Base-by-base conservation (phyloP, 169 alveolate genomes). In the Eimeria sp. region DNA sequence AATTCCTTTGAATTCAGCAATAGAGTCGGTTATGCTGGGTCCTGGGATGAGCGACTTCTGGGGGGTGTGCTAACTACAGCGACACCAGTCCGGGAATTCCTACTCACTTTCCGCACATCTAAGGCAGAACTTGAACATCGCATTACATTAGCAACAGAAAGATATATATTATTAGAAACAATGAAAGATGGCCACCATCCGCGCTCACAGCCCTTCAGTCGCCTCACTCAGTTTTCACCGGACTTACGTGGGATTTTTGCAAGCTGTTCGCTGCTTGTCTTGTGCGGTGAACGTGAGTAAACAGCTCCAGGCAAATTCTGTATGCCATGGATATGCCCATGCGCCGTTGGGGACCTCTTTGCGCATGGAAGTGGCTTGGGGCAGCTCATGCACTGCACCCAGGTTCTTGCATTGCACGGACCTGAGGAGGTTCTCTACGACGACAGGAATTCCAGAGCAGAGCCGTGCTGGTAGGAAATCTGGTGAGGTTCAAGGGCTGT, bases 141-240 rank as follows among this genome's bases (percentile, higher is more conserved):
- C 10, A 40, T 73, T n/a, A 0, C 27, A 34, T 34, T 25, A 1
- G 40, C 11, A 40, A 16, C 49, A 30, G 51, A 73, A 43, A 16
- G 54, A 14, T 27, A 73, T 73, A 18, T 9, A 73, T 9, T 47
- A 4, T 47, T 78, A 7, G 25, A 63, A 14, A n/a, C 27, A 14
- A 78, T 78, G 88, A 27, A 78, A 47, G 88, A 78, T 78, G 88
- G 67, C 88, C 5, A 22, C 67, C n/a, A 25, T 49, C 65, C 49
- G 27, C 88, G 11, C 45, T 25, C 65, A 49, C 67, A 47, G 88
- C 88, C 45, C 67, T 27, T 4, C 63, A 22, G 87, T 25, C 47
- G 86, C 87, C 65, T 70, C 83, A 0, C 83, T 73, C 83, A 18
- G 83, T 73, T 40, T 73, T 57, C n/a, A 73, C 27, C 16, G 83